Base-by-base conservation (phyloP, 2,329 filamentous ascomycete species). In the Aspergillus glaucus region DNA sequence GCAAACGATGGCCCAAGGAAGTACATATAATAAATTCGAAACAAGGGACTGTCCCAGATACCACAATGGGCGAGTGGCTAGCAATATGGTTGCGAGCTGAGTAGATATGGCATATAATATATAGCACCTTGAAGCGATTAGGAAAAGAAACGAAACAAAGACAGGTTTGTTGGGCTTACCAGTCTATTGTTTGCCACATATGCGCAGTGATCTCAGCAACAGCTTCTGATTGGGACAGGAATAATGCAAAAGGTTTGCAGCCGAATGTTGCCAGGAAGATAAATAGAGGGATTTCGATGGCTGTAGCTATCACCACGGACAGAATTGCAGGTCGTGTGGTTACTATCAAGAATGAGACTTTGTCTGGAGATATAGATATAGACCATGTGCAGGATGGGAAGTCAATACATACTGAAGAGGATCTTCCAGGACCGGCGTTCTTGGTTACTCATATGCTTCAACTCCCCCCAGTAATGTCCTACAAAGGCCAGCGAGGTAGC, bases 1-100 rank as follows among this genome's bases (percentile, higher is more conserved):
- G n/a, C 52, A 55, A 0, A 78, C 81, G 37, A 88, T 79, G 0
- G 85, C 84, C 84, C 85, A 88, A 0, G 84, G 85, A 2, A 89
- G 65, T 0, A 88, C 83, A 60, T 84, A 88, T 0, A 84, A 62
- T 0, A 88, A 43, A 56, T 88, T 88, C 6, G 83, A 86, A 0
- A 70, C 76, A 1, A 88, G 66, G 3, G 80, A 82, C 61, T 88
- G 84, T 50, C 78, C 81, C 0, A 88, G 70, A 60, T 87, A 88
- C 84, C 82, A 88, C 2, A 70, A 69, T 0, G 84, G 84, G 0
- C 75, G 68, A 0, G 84, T 86, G 0, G 85, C 80, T 0, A 87
- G 73, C 0, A 89, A 64, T 0, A 88, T 70, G 0, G 81, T 77
- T 0, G 83, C 81, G 0, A 88, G 67, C 57, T 87, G 54, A 79